These are phyloP conservation scores for Aspergillus steynii DNA, from an alignment of 495 filamentous ascomycete genomes.

Conservation along the genomic window DNA sequence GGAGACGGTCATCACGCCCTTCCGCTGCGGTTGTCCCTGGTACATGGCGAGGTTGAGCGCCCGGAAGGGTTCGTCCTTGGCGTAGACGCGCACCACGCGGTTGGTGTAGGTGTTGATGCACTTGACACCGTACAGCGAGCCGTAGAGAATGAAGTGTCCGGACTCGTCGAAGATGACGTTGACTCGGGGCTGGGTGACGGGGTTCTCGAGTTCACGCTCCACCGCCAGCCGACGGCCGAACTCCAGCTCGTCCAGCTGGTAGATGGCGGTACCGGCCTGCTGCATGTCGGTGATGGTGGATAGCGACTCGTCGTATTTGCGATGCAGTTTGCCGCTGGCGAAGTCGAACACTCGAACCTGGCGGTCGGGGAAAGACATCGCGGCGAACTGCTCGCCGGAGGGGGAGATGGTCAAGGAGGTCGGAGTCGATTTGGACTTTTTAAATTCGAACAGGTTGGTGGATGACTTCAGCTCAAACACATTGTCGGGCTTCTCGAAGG, in stretches of 20 bases:
- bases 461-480: constrained; percentile 91
- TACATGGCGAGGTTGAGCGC: constrained; percentile 84
- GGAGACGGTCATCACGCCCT: constrained; percentile 88
- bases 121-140: constrained; percentile 86
- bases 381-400: constrained; percentile 79
- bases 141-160: constrained; percentile 91
- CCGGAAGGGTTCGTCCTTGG: constrained; percentile 83
- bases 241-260: constrained; percentile 82
- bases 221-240: constrained; percentile 88
- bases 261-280: constrained; percentile 77
- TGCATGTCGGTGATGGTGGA: constrained; percentile 88
- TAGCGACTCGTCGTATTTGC: constrained; percentile 93
- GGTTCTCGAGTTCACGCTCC: constrained; percentile 80
- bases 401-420: constrained; percentile 85
- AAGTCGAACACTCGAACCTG: constrained; percentile 94
- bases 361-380: constrained; percentile 90
- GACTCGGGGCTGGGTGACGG: constrained; percentile 64
- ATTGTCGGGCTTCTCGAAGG: constrained; percentile 86
- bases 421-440: constrained; percentile 86
- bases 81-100: constrained; percentile 82
- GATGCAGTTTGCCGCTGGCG: constrained; percentile 78
- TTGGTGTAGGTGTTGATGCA: constrained; percentile 95
- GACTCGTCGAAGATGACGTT: constrained; percentile 96
- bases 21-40: constrained; percentile 91
- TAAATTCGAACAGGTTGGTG: constrained; percentile 95